Base-by-base conservation (phyloP, 2,329 filamentous ascomycete species). In the Cordyceps fumosorosea region DNA sequence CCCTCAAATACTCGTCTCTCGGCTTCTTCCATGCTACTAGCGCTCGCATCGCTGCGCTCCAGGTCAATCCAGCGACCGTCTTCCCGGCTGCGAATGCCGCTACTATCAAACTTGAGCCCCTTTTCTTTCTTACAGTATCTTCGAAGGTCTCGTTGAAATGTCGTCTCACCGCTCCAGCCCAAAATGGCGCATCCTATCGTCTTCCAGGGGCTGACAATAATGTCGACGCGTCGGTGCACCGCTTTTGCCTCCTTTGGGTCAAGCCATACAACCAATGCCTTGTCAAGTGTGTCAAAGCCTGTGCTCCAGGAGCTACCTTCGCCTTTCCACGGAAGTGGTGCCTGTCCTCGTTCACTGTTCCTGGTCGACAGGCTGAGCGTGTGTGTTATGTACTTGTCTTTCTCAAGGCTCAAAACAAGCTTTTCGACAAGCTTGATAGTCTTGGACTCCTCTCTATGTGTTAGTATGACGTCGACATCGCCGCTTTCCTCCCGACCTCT, bases 231-330 rank as follows among this genome's bases (percentile, higher is more conserved):
- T 22, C 92, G 85, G 71, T 96, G 93, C 0, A 83, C 81, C n/a
- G 63, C 56, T 32, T 58, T 63, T 5, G 40, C n/a, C 2, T 64
- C 40, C 16, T 54, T 55, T 1, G 68, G 64, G 40, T 73, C 66
- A 71, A 96, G 90, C 93, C 93, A 98, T 0, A 97, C 91, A 0
- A 97, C 89, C 58, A 98, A 77, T 0, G 92, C 92, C 73, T 97
- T 97, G 73, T 98, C 93, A 1, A 98, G 81, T 0, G 87, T 90
- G 71, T 97, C 93, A 67, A 96, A 97, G 0, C 90, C 90, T 24
- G 80, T 77, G 0, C 82, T 81, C 14, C 59, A 64, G 20, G 20
- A 62, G 2, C 54, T 60, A 24, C 65, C 69, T 37, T 71, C 70
- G 0, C 81, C 81, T 65, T 81, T 82, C 81, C 81, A 86, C 20